Evolutionary conservation across 495 filamentous ascomycete species (phyloP).

Genomic region (Cladorrhinum samala): DNA sequence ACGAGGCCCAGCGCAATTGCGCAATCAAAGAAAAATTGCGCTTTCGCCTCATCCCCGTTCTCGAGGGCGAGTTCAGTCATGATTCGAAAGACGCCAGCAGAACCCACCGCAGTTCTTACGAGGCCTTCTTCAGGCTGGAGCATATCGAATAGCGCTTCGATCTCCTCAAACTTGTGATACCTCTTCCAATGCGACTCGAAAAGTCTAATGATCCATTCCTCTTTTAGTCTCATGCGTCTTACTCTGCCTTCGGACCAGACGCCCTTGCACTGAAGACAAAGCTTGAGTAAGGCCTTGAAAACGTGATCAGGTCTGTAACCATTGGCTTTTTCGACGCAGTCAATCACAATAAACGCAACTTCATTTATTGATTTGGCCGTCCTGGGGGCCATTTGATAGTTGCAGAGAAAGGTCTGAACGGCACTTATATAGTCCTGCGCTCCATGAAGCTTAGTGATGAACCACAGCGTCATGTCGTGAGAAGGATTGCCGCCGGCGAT

Average conservation of each 20-base stretch:
- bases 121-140: constrained; percentile 11
- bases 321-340: constrained; percentile 23
- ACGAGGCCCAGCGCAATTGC: constrained; percentile 16
- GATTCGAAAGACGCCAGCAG: constrained; percentile 27
- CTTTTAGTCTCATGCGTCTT: constrained; percentile 17
- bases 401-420: constrained; percentile 19
- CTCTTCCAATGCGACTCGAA: constrained; percentile 27
- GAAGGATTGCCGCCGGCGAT: constrained; percentile 3
- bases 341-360: constrained; percentile 24
- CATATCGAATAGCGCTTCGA: constrained; percentile 25
- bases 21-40: constrained; percentile 22
- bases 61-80: constrained; percentile 38
- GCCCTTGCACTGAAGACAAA: constrained; percentile 10
- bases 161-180: constrained; percentile 16
- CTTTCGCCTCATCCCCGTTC: constrained; percentile 25
- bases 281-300: constrained; percentile 21
- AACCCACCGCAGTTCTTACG: constrained; percentile 15
- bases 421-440: constrained; percentile 25
- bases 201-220: constrained; percentile 31
- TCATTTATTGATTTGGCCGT: constrained; percentile 9
- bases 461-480: constrained; percentile 19
- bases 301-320: constrained; percentile 21
- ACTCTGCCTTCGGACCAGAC: too few species aligned
- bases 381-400: constrained; percentile 25
- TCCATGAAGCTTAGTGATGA: constrained; percentile 24